A percentile compares a stretch with the other conserved stretches of the same genome.
Conservation (phyloP, 2,329 filamentous ascomycete species). For the Cladophialophora immunda region DNA sequence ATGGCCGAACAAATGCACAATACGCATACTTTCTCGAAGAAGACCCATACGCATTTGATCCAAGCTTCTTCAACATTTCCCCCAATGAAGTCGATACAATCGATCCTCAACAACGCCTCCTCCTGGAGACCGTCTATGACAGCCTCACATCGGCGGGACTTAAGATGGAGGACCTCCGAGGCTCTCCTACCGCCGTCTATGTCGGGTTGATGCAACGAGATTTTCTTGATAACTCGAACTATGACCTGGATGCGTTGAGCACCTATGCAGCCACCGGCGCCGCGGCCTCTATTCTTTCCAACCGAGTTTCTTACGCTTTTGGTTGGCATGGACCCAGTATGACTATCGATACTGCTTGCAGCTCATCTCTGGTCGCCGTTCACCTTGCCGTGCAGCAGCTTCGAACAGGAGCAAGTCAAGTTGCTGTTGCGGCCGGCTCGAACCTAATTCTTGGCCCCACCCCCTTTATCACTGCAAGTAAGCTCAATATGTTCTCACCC, state of each 20-base stretch:
- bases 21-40: slow-evolving; percentile 39
- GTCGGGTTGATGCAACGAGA: slow-evolving; percentile 32
- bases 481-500: neutral
- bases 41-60: slow-evolving; percentile 41
- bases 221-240: slow-evolving; percentile 41
- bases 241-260: slow-evolving; percentile 41
- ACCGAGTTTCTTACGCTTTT: slow-evolving; percentile 45
- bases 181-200: slow-evolving; percentile 31
- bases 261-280: slow-evolving; percentile 39
- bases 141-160: slow-evolving; percentile 37
- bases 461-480: neutral
- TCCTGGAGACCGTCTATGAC: slow-evolving; percentile 43
- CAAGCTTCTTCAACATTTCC: slow-evolving; percentile 41
- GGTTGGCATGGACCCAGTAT: slow-evolving; percentile 42
- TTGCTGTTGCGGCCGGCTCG: slow-evolving; percentile 35
- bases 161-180: slow-evolving; percentile 29
- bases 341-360: slow-evolving; percentile 45
- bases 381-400: slow-evolving; percentile 44
- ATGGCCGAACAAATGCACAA: slow-evolving; percentile 34
- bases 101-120: slow-evolving; percentile 42
- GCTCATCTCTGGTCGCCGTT: slow-evolving; percentile 42
- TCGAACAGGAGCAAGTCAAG: slow-evolving; percentile 18
- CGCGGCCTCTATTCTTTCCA: slow-evolving; percentile 41
- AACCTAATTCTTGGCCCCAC: neutral
- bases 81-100: slow-evolving; percentile 39